Evolutionary conservation across 257 asterid genomes (phyloP).

Genomic region (Solanum sitiens): DNA sequence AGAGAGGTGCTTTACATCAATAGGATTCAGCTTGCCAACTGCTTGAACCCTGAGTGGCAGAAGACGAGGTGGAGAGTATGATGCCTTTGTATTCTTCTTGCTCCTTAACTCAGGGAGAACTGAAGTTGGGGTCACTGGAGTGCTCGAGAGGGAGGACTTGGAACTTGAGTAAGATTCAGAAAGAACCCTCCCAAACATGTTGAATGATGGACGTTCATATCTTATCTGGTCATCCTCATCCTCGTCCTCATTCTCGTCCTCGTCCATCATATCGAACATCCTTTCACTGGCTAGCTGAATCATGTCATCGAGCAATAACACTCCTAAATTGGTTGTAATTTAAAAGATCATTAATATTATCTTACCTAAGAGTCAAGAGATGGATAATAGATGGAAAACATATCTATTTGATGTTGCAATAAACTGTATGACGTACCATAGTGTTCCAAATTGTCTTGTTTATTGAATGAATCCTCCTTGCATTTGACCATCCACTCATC

Average conservation of each 20-base stretch:
- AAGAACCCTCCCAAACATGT: slow-evolving; percentile 35
- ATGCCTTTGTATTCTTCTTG: slow-evolving; percentile 17
- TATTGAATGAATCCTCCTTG: slow-evolving; percentile 29
- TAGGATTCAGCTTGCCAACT: slow-evolving; percentile 65
- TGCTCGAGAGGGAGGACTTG: slow-evolving; percentile 25
- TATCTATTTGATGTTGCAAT: slow-evolving; percentile 12
- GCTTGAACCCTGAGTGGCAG: slow-evolving; percentile 57
- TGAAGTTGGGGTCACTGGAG: slow-evolving; percentile 88
- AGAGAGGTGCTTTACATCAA: slow-evolving; percentile 66
- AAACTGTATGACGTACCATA: slow-evolving; percentile 9
- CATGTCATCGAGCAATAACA: slow-evolving; percentile 57
- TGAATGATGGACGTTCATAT: slow-evolving; percentile 27
- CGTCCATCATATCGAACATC: slow-evolving; percentile 58
- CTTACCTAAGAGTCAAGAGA: neutral
- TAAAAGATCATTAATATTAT: neutral
- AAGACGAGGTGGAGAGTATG: slow-evolving; percentile 47
- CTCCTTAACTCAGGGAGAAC: slow-evolving; percentile 42
- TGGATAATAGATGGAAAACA: neutral
- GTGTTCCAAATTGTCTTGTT: slow-evolving; percentile 38
- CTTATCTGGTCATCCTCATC: slow-evolving; percentile 36
- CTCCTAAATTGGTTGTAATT: slow-evolving; percentile 23
- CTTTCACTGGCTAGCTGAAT: slow-evolving; percentile 61
- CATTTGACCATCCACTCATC: slow-evolving; percentile 63
- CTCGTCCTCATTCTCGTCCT: slow-evolving; percentile 37
- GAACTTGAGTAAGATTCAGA: slow-evolving; percentile 30